Base-by-base conservation (phyloP, 164 flowering plant genomes). In the Brasenia schreberi region DNA sequence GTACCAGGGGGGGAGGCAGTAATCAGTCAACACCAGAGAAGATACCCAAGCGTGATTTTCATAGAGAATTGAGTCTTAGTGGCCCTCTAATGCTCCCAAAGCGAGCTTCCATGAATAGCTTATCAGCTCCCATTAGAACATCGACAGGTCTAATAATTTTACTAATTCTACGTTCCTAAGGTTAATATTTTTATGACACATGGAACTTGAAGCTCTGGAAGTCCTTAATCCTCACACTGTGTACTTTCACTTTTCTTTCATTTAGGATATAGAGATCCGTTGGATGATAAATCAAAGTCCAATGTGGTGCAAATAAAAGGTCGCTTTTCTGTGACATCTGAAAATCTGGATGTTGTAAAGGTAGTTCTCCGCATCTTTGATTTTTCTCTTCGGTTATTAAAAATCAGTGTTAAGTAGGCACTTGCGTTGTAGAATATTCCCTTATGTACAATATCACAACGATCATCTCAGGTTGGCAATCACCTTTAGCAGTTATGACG, bases 251-350 rank as follows among this genome's bases (percentile, higher is more conserved):
- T 5, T 65, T 60, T 69, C 42, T 64, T 23, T 59, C 61, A 33
- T 42, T 6, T 65, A 95, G 99, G 92, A 52, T 90, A 75, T 62
- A 79, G 90, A 74, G 98, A 94, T 79, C 83, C 91, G 17, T 68
- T 87, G 75, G 99, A 95, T 43, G 98, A 95, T 61, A 95, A 92
- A 72, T 75, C 96, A 61, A 95, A 90, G 77, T 74, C 87, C 63
- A 95, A 82, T 78, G 74, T 92, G 66, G 94, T 95, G 63, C 99
- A 95, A 81, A 85, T 94, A 67, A 92, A 82, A 82, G 99, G 99
- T 61, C 78, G 99, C 18, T 95, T 95, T 74, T 95, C 99, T 62
- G 96, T 95, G n/a, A 95, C 98, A 64, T 95, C 97, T 43, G 97
- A 88, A 79, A 88, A 80, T 75, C 78, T 92, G 61, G 99, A 92